phyloP scores from a whole-genome alignment of 345 rosid genomes.

The Linum tenue region DNA sequence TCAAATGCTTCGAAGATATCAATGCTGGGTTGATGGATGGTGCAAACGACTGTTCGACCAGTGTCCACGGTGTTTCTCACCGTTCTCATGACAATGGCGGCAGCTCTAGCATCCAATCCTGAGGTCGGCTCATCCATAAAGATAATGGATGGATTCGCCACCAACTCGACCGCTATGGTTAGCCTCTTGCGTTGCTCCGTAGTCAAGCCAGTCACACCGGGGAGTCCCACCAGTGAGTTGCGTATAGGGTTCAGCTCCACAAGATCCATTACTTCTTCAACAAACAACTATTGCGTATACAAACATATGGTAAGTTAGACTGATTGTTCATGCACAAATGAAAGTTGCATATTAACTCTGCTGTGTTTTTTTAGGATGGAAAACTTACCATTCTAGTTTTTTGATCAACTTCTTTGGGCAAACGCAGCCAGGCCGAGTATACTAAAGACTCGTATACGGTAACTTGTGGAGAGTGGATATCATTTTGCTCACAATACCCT shows the following conservation, averaged over 20 bases:
- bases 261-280: slow-evolving; percentile 4
- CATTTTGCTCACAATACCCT: slow-evolving; percentile 3
- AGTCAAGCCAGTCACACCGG: not conserved
- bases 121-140: slow-evolving; percentile 7
- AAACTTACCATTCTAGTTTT: slow-evolving; percentile 1
- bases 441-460: slow-evolving; percentile 2
- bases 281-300: not conserved
- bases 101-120: slow-evolving; percentile 3
- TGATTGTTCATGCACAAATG: not conserved
- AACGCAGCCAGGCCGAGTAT: slow-evolving; percentile 1
- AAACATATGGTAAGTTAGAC: not conserved
- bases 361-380: too few species aligned
- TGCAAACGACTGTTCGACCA: slow-evolving; percentile 1
- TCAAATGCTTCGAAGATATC: slow-evolving; percentile 5
- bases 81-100: slow-evolving; percentile 4
- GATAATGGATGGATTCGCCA: slow-evolving; percentile 1
- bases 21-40: slow-evolving; percentile 5
- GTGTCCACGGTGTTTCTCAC: slow-evolving; percentile 1
- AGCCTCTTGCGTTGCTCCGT: not conserved
- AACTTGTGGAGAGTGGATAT: slow-evolving; percentile 2
- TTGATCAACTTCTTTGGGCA: not conserved
- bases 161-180: slow-evolving; percentile 3
- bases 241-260: not conserved
- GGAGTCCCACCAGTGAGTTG: not conserved
- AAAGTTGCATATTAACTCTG: not conserved